Conservation (phyloP, 768 basidiomycete species). For the Leucosporidium creatinivorum region DNA sequence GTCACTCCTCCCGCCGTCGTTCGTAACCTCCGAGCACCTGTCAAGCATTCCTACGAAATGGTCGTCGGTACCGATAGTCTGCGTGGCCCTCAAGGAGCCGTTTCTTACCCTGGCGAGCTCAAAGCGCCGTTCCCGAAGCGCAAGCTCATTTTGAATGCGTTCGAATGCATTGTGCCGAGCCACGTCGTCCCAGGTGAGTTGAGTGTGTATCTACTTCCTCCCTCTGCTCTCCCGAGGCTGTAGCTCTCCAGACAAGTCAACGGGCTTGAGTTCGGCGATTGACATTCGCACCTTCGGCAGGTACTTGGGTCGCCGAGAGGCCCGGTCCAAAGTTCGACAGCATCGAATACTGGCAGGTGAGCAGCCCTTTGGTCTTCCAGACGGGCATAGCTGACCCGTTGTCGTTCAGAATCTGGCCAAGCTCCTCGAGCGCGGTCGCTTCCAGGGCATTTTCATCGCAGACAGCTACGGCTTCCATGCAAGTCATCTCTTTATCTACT, state of each 20-base stretch:
- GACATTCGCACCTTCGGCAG: neutral
- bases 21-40: too few species aligned
- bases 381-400: too few species aligned
- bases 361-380: too few species aligned
- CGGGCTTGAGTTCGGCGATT: neutral
- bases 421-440: slow-evolving; percentile 12
- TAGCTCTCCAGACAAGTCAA: too few species aligned
- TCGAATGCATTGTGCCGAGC: neutral
- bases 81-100: too few species aligned
- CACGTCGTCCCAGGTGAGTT: neutral
- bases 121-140: neutral
- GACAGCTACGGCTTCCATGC: neutral
- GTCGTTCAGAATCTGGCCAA: slow-evolving; percentile 1
- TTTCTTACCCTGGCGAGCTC: too few species aligned
- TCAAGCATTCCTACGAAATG: too few species aligned
- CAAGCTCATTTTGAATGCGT: neutral
- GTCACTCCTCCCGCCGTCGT: too few species aligned
- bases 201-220: too few species aligned
- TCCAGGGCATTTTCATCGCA: slow-evolving; percentile 9
- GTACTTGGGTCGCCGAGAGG: neutral
- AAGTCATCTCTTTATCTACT: neutral
- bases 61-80: too few species aligned
- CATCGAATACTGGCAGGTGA: slow-evolving; percentile 9
- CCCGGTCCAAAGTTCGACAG: neutral
- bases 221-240: too few species aligned